Evolutionary conservation across 2,329 filamentous ascomycete genomes (phyloP).

Genomic region (Neonectria sp.): DNA sequence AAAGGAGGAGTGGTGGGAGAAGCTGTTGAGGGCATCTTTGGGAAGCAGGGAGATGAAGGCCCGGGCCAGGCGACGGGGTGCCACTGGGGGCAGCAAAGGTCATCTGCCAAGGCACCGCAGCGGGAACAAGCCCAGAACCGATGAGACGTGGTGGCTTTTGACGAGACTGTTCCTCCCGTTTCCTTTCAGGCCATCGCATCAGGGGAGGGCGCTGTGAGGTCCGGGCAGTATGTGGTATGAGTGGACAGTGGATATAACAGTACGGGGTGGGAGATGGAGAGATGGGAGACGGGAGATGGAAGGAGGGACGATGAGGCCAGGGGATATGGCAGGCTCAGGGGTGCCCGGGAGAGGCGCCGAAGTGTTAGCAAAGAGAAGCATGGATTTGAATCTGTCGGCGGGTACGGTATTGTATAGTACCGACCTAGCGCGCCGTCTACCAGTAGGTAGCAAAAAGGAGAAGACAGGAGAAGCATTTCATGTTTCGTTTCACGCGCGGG

Average conservation of each 20-base stretch:
- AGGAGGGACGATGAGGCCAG: slow-evolving; percentile 11
- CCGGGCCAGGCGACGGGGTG: neutral
- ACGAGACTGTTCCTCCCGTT: slow-evolving; percentile 12
- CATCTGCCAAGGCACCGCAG: neutral
- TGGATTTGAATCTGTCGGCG: neutral
- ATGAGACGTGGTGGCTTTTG: slow-evolving; percentile 18
- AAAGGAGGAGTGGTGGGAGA: neutral
- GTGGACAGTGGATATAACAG: slow-evolving; percentile 16
- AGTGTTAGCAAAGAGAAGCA: slow-evolving; percentile 5
- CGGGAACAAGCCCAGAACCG: neutral
- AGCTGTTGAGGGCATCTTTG: neutral
- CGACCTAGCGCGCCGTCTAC: slow-evolving; percentile 1
- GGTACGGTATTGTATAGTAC: slow-evolving; percentile 16
- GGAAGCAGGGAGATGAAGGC: slow-evolving; percentile 1
- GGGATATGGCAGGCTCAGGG: neutral
- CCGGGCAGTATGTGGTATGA: slow-evolving; percentile 34
- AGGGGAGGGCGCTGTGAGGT: slow-evolving; percentile 19
- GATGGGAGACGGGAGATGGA: slow-evolving; percentile 3
- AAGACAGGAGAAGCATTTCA: slow-evolving; percentile 16
- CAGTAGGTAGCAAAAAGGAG: slow-evolving; percentile 9
- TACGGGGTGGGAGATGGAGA: slow-evolving; percentile 8
- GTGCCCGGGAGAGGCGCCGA: slow-evolving; percentile 7
- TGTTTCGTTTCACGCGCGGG: slow-evolving; percentile 26
- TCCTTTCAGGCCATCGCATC: neutral
- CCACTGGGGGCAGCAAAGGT: neutral